These are phyloP conservation scores for Litchi chinensis DNA, from an alignment of 345 rosid species.

Conservation along the genomic window DNA sequence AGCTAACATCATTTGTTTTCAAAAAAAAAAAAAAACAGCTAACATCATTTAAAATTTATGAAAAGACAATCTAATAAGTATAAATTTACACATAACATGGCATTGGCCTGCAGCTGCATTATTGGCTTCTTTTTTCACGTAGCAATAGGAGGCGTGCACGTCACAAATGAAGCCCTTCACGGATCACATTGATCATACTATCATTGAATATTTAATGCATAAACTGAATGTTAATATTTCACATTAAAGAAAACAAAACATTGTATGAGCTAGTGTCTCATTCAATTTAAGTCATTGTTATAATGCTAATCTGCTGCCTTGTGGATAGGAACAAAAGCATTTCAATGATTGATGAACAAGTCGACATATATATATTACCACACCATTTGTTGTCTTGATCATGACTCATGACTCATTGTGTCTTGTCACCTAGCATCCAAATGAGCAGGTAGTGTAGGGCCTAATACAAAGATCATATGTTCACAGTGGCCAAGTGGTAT, in stretches of 20 bases:
- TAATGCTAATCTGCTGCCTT: background rate
- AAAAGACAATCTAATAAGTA: too few relatives aligned
- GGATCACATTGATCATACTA: background rate
- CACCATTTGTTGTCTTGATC: too few relatives aligned
- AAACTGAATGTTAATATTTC: background rate
- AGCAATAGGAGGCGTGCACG: background rate
- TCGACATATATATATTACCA: too few relatives aligned
- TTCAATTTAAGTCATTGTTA: background rate
- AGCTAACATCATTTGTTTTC: background rate
- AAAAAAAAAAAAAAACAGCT: too few relatives aligned
- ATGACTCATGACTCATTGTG: background rate
- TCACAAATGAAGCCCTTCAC: background rate
- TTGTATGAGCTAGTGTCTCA: background rate
- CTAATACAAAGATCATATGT: background rate
- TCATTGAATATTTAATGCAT: background rate
- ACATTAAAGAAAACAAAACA: background rate
- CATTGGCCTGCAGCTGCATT: background rate
- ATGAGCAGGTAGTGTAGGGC: background rate
- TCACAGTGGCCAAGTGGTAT: background rate
- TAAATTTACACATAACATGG: too few relatives aligned
- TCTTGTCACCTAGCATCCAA: background rate
- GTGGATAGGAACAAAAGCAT: background rate
- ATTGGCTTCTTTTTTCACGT: background rate
- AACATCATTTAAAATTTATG: too few relatives aligned
- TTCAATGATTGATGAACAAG: slow-evolving; percentile 5